Conservation (phyloP, 2,329 filamentous ascomycete genomes). For the Penicillium sp. region DNA sequence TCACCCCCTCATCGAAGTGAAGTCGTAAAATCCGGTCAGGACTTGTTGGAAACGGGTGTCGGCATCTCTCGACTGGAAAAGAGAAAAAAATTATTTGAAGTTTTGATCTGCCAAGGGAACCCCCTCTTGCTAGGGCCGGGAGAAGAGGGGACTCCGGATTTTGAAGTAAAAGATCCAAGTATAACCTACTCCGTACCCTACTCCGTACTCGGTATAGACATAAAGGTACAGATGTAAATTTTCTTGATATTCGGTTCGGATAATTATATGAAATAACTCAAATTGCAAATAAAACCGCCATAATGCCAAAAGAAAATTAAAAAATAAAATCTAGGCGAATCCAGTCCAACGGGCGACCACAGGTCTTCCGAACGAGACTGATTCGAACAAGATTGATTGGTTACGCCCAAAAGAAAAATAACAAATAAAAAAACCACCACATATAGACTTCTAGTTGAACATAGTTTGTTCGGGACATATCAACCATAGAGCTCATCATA, state of each 20-base stretch:
- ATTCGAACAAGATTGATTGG: not conserved
- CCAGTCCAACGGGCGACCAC: not conserved
- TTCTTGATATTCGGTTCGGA: not conserved
- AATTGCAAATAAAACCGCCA: slow-evolving; percentile 1
- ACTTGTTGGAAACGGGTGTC: not conserved
- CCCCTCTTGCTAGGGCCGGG: not conserved
- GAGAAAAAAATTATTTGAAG: not conserved
- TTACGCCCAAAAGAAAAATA: not conserved
- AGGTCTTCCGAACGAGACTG: not conserved
- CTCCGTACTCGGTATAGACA: not conserved
- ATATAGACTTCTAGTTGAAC: slow-evolving; percentile 5
- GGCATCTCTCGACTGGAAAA: not conserved
- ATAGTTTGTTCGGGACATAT: not conserved
- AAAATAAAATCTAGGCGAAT: not conserved
- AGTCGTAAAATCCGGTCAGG: not conserved
- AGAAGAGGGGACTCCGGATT: not conserved
- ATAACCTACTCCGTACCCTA: not conserved
- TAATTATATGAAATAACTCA: not conserved
- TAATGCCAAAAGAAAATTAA: slow-evolving; percentile 1
- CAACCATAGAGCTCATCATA: slow-evolving; percentile 44
- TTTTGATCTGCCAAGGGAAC: not conserved
- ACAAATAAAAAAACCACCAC: slow-evolving; percentile 1
- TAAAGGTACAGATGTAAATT: not conserved
- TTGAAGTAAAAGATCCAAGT: not conserved
- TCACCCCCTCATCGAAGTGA: slow-evolving; percentile 5